Percentiles rank a stretch among this genome's conserved stretches.
phyloP scores from a whole-genome alignment of 148 eudicot genomes.

The Spergularia bocconei region DNA sequence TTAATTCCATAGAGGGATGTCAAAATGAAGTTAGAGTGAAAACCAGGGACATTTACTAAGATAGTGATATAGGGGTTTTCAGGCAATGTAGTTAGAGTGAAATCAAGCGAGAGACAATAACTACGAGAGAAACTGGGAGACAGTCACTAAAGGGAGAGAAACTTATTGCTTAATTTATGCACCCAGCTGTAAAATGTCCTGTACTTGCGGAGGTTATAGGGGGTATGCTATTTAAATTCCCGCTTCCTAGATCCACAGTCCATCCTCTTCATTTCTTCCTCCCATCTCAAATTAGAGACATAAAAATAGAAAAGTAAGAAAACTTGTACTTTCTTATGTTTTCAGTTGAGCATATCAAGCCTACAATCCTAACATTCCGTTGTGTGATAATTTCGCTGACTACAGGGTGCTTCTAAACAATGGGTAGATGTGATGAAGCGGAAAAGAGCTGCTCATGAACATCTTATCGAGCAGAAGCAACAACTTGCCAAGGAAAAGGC shows the following conservation, averaged over 20 bases:
- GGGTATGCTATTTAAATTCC: neutral
- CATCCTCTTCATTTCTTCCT: neutral
- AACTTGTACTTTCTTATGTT: neutral
- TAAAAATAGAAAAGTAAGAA: neutral
- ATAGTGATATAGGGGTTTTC: no score
- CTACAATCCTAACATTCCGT: neutral
- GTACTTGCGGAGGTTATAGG: no score
- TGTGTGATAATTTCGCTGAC: neutral
- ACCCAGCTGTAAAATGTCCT: no score
- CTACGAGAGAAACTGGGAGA: no score
- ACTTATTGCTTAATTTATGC: no score
- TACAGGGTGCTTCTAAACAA: slow-evolving; percentile 70
- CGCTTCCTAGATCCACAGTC: neutral
- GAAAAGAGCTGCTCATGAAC: slow-evolving; percentile 84
- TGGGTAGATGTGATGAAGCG: slow-evolving; percentile 90
- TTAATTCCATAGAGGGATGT: no score
- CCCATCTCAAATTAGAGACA: neutral
- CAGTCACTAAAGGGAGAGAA: no score
- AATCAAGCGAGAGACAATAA: no score
- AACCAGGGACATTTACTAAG: no score
- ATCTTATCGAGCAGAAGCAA: slow-evolving; percentile 57
- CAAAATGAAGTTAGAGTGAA: no score
- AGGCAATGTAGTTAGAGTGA: no score
- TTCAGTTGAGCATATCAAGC: neutral
- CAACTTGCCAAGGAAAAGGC: slow-evolving; percentile 39